phyloP scores from a whole-genome alignment of 2,329 filamentous ascomycete genomes.

The Cercospora citrullina region DNA sequence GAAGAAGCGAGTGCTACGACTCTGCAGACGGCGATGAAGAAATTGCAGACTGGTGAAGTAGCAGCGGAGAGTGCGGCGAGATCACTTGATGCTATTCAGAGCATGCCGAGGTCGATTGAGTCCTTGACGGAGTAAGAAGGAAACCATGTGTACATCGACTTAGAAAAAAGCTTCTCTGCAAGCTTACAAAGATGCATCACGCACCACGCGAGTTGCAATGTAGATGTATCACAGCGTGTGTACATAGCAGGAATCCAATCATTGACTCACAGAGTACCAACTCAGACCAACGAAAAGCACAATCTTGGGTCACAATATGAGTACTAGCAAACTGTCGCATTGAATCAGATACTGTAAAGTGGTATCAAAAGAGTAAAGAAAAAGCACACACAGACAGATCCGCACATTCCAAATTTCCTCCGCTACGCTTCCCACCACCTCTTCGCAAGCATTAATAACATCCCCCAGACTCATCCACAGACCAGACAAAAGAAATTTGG shows the following conservation, averaged over 20 bases:
- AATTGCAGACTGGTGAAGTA: constrained; percentile 25
- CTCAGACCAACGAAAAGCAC: not conserved
- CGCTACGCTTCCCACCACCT: not conserved
- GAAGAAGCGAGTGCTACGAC: constrained; percentile 25
- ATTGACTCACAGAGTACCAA: not conserved
- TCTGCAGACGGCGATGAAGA: constrained; percentile 19
- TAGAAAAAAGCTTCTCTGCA: not conserved
- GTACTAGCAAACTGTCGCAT: constrained; percentile 1
- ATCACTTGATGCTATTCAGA: constrained; percentile 24
- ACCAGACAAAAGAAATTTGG: constrained; percentile 1
- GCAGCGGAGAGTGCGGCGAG: constrained; percentile 22
- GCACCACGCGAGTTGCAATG: not conserved
- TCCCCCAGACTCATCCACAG: not conserved
- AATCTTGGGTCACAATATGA: not conserved
- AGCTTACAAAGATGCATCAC: not conserved
- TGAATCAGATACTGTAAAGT: constrained; percentile 4
- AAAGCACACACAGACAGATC: constrained; percentile 2
- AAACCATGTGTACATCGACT: not conserved
- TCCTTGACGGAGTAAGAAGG: constrained; percentile 1
- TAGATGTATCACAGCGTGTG: not conserved
- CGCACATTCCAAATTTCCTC: constrained; percentile 1
- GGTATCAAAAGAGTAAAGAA: constrained; percentile 1
- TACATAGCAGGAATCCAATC: not conserved
- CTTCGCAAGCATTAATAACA: constrained; percentile 3
- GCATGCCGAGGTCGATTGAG: constrained; percentile 23